Percentiles rank a stretch among this genome's conserved stretches.
These are phyloP conservation scores for Cyberlindnera veronae DNA, from an alignment of 805 yeast genomes.

Conservation along the genomic window DNA sequence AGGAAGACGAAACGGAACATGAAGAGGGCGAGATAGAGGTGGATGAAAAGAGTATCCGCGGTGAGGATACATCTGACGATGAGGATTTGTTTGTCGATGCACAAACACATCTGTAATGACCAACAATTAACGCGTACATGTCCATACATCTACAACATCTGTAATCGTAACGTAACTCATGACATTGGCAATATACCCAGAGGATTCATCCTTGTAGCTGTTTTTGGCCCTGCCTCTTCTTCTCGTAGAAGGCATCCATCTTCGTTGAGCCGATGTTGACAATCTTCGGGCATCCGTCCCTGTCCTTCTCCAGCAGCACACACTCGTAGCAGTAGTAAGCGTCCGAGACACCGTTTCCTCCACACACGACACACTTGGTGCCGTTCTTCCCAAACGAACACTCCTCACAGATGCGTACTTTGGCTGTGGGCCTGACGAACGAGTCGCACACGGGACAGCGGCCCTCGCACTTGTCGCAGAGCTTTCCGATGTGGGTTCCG, in stretches of 20 bases:
- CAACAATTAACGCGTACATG: no score
- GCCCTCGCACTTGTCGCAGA: conserved; percentile 89
- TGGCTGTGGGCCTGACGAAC: conserved; percentile 62
- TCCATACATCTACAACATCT: no score
- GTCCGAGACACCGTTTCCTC: conserved; percentile 56
- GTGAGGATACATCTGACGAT: conserved; percentile 1
- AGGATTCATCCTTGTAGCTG: conserved; percentile 17
- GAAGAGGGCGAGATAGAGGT: conserved; percentile 1
- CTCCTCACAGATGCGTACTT: conserved; percentile 76
- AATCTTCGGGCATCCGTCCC: conserved; percentile 92
- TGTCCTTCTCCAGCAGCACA: conserved; percentile 68
- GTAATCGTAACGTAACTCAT: no score
- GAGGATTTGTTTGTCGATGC: conserved; percentile 12
- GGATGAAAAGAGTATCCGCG: conserved; percentile 1
- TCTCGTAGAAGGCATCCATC: conserved; percentile 62
- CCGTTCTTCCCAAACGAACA: conserved; percentile 71
- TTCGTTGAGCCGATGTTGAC: conserved; percentile 76
- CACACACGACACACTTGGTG: conserved; percentile 77
- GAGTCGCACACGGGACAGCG: conserved; percentile 90
- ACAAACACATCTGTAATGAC: conserved; percentile 2
- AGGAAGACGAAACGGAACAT: neutral
- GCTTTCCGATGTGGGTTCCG: conserved; percentile 64
- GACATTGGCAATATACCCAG: no score
- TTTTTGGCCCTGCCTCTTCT: conserved; percentile 39
- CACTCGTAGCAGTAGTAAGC: conserved; percentile 89